These are phyloP conservation scores for Penicillium verhagenii DNA, from an alignment of 495 filamentous ascomycete genomes.

Conservation along the genomic window DNA sequence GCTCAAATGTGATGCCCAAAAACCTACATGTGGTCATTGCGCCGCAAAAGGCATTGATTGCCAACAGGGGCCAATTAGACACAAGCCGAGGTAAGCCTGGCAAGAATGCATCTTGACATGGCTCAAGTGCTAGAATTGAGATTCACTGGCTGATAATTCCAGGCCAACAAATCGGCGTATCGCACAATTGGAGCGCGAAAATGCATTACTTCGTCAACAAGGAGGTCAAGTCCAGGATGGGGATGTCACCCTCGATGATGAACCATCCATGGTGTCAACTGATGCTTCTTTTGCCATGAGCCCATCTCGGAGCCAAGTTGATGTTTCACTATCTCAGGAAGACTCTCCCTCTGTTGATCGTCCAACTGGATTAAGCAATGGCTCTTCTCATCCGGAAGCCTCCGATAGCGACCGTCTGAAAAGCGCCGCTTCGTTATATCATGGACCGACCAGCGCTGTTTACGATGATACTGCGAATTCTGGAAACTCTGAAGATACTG, in stretches of 20 bases:
- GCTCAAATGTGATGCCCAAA: slow-evolving; percentile 32
- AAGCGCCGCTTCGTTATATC: slow-evolving; percentile 24
- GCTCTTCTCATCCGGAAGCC: slow-evolving; percentile 22
- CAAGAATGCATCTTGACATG: no score
- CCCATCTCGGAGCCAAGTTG: slow-evolving; percentile 2
- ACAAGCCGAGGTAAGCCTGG: slow-evolving; percentile 23
- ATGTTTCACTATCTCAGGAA: slow-evolving; percentile 1
- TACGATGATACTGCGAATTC: slow-evolving; percentile 28
- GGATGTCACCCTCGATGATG: background rate
- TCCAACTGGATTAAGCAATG: slow-evolving; percentile 6
- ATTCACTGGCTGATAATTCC: background rate
- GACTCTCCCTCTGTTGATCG: slow-evolving; percentile 12
- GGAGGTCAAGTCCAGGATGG: background rate
- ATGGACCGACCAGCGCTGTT: slow-evolving; percentile 31
- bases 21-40: slow-evolving; percentile 28
- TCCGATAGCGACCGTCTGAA: slow-evolving; percentile 18
- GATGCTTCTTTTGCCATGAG: slow-evolving; percentile 8
- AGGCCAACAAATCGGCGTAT: slow-evolving; percentile 32
- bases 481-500: slow-evolving; percentile 6
- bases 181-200: slow-evolving; percentile 27
- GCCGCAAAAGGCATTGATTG: slow-evolving; percentile 22
- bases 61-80: slow-evolving; percentile 12
- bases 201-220: slow-evolving; percentile 21
- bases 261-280: slow-evolving; percentile 2
- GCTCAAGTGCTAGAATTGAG: background rate